A percentile compares a stretch with the other conserved stretches of the same genome.
These are phyloP conservation scores for Termitomyces eurrhizus DNA, from an alignment of 768 basidiomycete genomes.

Conservation along the genomic window DNA sequence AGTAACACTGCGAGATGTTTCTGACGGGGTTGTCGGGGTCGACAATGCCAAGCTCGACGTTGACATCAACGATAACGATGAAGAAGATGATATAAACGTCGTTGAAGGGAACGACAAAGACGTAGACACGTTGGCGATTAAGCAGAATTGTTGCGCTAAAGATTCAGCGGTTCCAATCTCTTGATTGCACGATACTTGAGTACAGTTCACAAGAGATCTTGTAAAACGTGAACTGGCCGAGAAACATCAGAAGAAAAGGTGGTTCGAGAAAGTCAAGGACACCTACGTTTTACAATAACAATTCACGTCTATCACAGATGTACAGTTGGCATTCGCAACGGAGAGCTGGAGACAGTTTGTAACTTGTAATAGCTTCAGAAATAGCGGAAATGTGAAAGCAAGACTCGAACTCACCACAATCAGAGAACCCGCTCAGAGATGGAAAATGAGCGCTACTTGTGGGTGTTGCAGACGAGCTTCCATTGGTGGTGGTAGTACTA, in stretches of 20 bases:
- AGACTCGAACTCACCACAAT: conserved; percentile 31
- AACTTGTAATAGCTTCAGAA: conserved; percentile 25
- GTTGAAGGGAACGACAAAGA: conserved; percentile 21
- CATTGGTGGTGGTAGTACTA: conserved; percentile 11
- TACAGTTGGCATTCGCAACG: conserved; percentile 34
- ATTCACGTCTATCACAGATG: conserved; percentile 40
- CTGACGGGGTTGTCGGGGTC: conserved; percentile 8
- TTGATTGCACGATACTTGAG: conserved; percentile 30
- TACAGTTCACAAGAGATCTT: conserved; percentile 31
- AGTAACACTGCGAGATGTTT: conserved; percentile 4
- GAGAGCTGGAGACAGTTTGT: conserved; percentile 36
- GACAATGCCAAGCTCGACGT: conserved; percentile 6
- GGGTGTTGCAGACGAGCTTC: conserved; percentile 18
- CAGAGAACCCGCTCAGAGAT: conserved; percentile 31
- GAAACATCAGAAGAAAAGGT: not conserved
- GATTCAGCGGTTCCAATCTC: conserved; percentile 36
- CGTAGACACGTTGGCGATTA: conserved; percentile 17
- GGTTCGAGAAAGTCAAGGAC: not conserved
- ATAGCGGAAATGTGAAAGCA: not conserved
- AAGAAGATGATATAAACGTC: conserved; percentile 8
- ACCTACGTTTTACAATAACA: conserved; percentile 45
- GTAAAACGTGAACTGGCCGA: conserved; percentile 31
- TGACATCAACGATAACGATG: not conserved
- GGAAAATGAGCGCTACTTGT: conserved; percentile 35
- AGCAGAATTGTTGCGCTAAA: conserved; percentile 47